Percentiles rank a stretch among this genome's conserved stretches.
phyloP scores from a whole-genome alignment of 495 filamentous ascomycete genomes.

The Darksidea phi region DNA sequence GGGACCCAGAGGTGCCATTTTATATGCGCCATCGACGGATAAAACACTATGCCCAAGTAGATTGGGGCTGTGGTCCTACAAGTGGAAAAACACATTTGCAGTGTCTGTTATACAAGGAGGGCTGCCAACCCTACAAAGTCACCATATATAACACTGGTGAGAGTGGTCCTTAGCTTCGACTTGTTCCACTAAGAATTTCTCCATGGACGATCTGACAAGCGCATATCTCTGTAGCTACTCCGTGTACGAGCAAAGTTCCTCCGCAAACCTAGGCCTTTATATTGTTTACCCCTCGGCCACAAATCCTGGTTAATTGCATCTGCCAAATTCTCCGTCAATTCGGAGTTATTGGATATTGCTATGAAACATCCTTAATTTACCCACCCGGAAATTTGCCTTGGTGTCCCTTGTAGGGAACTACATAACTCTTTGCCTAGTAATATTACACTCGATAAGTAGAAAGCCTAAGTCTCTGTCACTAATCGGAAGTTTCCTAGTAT shows the following conservation, averaged over 20 bases:
- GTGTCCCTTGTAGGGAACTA: too few relatives aligned
- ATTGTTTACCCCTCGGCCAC: too few relatives aligned
- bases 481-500: too few relatives aligned
- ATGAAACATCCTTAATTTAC: neutral
- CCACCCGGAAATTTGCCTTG: neutral
- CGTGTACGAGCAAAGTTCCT: neutral
- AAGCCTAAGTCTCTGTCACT: too few relatives aligned
- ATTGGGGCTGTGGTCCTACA: neutral
- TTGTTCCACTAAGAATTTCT: neutral
- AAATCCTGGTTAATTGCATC: neutral
- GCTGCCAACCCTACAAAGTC: neutral
- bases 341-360: neutral
- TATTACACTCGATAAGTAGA: too few relatives aligned
- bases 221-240: neutral
- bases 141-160: neutral
- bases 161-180: neutral
- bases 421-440: too few relatives aligned
- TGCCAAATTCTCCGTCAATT: neutral
- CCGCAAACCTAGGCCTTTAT: neutral
- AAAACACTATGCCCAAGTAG: neutral
- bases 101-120: neutral
- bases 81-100: neutral
- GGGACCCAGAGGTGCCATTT: neutral
- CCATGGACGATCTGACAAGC: neutral
- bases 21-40: neutral